Evolutionary conservation across 1,139 yeast species (phyloP).

Genomic region (Zygosaccharomyces sapae): DNA sequence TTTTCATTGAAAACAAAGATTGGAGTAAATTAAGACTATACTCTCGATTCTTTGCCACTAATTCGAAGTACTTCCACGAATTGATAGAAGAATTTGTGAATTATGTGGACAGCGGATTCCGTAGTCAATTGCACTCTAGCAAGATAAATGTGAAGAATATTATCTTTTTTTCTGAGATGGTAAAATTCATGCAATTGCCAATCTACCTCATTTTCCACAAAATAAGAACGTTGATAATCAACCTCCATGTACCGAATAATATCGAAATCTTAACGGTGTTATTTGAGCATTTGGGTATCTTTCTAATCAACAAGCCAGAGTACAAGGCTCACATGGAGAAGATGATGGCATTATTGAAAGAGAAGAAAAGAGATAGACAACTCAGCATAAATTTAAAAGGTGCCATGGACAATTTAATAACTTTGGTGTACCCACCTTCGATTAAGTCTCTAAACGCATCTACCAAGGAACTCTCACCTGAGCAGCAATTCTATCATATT

Average conservation of each 20-base stretch:
- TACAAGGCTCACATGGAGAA: slow-evolving; percentile 58
- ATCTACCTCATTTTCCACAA: slow-evolving; percentile 67
- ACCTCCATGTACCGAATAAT: slow-evolving; percentile 52
- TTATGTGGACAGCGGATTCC: slow-evolving; percentile 55
- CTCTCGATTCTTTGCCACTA: slow-evolving; percentile 65
- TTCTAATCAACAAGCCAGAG: slow-evolving; percentile 58
- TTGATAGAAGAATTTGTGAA: slow-evolving; percentile 53
- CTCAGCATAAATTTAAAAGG: slow-evolving; percentile 54
- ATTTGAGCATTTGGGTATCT: slow-evolving; percentile 72
- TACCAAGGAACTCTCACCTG: slow-evolving; percentile 36
- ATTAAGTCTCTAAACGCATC: slow-evolving; percentile 32
- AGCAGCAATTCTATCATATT: slow-evolving; percentile 49
- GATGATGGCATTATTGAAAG: slow-evolving; percentile 55
- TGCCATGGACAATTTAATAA: slow-evolving; percentile 57
- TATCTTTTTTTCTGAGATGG: slow-evolving; percentile 66
- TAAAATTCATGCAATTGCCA: slow-evolving; percentile 75
- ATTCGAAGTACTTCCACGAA: slow-evolving; percentile 47
- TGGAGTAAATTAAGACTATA: slow-evolving; percentile 45
- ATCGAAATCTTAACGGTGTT: slow-evolving; percentile 62
- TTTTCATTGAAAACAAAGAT: slow-evolving; percentile 48
- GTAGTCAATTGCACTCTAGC: slow-evolving; percentile 54
- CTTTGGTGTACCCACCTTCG: slow-evolving; percentile 60
- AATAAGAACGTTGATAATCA: slow-evolving; percentile 52
- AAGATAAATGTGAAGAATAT: slow-evolving; percentile 54
- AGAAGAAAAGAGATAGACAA: slow-evolving; percentile 47